These are phyloP conservation scores for Mycena rebaudengoi DNA, from an alignment of 768 basidiomycete genomes.

Conservation along the genomic window DNA sequence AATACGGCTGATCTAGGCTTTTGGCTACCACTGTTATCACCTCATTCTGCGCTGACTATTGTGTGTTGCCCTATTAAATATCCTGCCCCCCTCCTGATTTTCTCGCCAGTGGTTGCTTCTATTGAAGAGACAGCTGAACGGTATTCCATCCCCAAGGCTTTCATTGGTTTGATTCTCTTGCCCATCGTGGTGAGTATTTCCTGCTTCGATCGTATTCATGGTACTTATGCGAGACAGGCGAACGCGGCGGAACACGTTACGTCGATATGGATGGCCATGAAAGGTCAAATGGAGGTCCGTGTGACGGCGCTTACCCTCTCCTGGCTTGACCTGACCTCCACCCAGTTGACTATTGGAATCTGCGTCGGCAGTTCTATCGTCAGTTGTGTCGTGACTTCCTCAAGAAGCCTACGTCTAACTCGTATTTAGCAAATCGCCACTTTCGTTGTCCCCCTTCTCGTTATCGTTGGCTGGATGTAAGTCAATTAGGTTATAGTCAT, in stretches of 20 bases:
- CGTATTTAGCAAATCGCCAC: conserved; percentile 78
- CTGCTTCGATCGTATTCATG: not conserved
- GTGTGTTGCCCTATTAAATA: conserved; percentile 50
- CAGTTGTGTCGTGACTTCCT: conserved; percentile 33
- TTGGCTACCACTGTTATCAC: conserved; percentile 81
- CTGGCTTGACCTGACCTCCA: conserved; percentile 13
- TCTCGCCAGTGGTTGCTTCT: conserved; percentile 78
- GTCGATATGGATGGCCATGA: conserved; percentile 89
- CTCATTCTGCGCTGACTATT: conserved; percentile 88
- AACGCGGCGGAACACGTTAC: conserved; percentile 90
- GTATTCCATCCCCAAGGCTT: conserved; percentile 82
- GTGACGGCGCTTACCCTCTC: not conserved
- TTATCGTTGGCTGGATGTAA: conserved; percentile 88
- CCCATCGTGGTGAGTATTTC: conserved; percentile 77
- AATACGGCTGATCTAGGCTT: conserved; percentile 62
- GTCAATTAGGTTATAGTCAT: conserved; percentile 42
- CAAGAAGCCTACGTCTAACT: not conserved
- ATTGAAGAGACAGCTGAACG: conserved; percentile 90
- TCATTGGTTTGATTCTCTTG: conserved; percentile 87
- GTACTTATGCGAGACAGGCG: conserved; percentile 49
- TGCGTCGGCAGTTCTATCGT: conserved; percentile 87
- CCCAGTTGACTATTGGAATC: conserved; percentile 74
- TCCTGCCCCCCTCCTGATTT: conserved; percentile 32
- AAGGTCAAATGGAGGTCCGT: conserved; percentile 60
- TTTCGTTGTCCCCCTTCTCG: conserved; percentile 87